These are phyloP conservation scores for Mucor velutinosus DNA, from an alignment of 371 early-diverging fungal genomes.

Conservation along the genomic window DNA sequence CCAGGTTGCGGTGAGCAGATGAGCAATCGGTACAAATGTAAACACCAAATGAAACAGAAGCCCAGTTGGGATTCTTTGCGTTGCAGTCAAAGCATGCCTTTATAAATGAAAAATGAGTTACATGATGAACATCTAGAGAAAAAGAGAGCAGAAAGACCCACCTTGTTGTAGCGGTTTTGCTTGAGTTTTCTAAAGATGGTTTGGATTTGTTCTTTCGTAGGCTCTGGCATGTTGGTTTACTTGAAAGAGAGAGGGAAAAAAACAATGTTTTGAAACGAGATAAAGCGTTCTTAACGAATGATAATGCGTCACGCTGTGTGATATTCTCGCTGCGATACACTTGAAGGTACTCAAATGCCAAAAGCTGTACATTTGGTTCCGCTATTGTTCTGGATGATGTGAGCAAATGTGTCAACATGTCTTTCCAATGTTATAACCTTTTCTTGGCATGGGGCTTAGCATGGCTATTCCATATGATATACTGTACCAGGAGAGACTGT, in stretches of 20 bases:
- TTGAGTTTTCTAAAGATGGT: slow-evolving; percentile 81
- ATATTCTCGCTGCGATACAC: background rate
- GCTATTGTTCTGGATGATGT: background rate
- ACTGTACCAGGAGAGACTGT: no score
- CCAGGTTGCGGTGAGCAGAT: slow-evolving; percentile 92
- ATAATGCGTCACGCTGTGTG: slow-evolving; percentile 3
- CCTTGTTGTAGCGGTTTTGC: slow-evolving; percentile 80
- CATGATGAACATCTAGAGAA: background rate
- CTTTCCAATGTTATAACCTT: no score
- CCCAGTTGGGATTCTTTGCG: slow-evolving; percentile 97
- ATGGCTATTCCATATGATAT: background rate
- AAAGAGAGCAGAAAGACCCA: slow-evolving; percentile 26
- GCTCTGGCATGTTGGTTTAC: slow-evolving; percentile 50
- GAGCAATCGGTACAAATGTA: slow-evolving; percentile 99
- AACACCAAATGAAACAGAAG: slow-evolving; percentile 94
- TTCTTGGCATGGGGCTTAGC: no score
- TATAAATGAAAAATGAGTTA: background rate
- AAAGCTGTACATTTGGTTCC: background rate
- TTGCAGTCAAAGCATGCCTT: slow-evolving; percentile 97
- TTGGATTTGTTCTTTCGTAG: slow-evolving; percentile 76
- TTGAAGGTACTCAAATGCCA: background rate
- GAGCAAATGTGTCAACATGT: no score
- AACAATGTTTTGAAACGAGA: background rate
- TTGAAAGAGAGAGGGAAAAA: background rate
- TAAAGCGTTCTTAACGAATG: background rate